A percentile compares a stretch with the other conserved stretches of the same genome.
Evolutionary conservation across 108 stramenopile genomes (phyloP).

Genomic region (Skeletonema costatum): DNA sequence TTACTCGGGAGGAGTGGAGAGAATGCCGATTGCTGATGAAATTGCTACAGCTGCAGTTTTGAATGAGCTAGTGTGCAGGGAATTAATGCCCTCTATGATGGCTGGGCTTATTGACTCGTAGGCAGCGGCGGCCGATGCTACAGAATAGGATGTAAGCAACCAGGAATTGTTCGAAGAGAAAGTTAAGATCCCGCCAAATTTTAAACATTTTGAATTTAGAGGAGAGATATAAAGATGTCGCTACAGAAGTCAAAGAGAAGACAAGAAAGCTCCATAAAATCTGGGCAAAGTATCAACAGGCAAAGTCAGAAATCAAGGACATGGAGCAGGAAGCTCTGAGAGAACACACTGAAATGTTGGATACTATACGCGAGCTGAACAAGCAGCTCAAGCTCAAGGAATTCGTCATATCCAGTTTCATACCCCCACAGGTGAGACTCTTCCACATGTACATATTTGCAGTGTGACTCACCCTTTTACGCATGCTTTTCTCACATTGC

Average conservation of each 20-base stretch:
- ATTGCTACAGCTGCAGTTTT: too few species aligned
- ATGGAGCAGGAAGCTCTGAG: constrained; percentile 76
- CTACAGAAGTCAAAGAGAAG: constrained; percentile 80
- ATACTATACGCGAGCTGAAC: constrained; percentile 82
- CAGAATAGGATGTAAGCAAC: too few species aligned
- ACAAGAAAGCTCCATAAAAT: constrained; percentile 87
- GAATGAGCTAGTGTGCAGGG: too few species aligned
- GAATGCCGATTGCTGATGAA: too few species aligned
- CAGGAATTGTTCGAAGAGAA: constrained; percentile 67
- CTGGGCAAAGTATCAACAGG: constrained; percentile 79
- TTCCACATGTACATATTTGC: not conserved
- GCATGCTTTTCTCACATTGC: not conserved
- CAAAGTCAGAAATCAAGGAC: constrained; percentile 74
- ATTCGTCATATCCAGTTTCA: constrained; percentile 72
- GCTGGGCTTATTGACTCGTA: too few species aligned
- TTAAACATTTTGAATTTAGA: too few species aligned
- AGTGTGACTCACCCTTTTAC: not conserved
- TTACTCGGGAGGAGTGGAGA: too few species aligned
- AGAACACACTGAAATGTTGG: constrained; percentile 85
- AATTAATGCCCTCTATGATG: too few species aligned
- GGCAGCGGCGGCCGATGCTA: too few species aligned
- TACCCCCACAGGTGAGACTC: constrained; percentile 67
- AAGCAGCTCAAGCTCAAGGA: constrained; percentile 90
- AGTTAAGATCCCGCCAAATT: too few species aligned
- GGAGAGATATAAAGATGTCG: constrained; percentile 63